phyloP scores from a whole-genome alignment of 345 rosid species.

The Leavenworthia alabamica region DNA sequence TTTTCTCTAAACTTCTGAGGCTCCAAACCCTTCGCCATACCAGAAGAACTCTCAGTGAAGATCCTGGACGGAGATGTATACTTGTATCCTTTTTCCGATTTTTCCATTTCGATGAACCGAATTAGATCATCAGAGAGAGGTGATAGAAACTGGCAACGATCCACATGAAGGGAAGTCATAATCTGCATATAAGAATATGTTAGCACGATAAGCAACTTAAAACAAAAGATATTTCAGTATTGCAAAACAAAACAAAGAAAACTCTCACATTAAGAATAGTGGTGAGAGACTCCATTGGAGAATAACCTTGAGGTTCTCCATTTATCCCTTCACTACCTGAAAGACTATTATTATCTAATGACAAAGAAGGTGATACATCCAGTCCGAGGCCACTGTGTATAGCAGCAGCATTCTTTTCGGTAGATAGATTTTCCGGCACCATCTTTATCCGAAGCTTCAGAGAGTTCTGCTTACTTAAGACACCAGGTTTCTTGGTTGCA shows the following conservation, averaged over 20 bases:
- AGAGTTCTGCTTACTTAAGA: slow-evolving; percentile 52
- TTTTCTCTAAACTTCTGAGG: slow-evolving; percentile 40
- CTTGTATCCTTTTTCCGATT: slow-evolving; percentile 31
- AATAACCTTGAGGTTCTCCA: slow-evolving; percentile 43
- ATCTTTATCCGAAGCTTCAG: slow-evolving; percentile 72
- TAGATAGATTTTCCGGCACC: slow-evolving; percentile 66
- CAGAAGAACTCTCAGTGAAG: slow-evolving; percentile 31
- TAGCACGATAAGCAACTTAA: slow-evolving; percentile 24
- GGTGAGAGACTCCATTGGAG: slow-evolving; percentile 48
- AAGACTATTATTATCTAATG: slow-evolving; percentile 65
- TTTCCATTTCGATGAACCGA: slow-evolving; percentile 40
- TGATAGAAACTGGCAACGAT: slow-evolving; percentile 48
- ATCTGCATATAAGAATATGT: slow-evolving; percentile 46
- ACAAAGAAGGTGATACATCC: slow-evolving; percentile 78
- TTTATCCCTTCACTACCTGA: slow-evolving; percentile 73
- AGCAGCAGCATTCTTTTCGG: slow-evolving; percentile 69
- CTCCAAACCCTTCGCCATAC: slow-evolving; percentile 32
- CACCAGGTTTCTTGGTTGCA: slow-evolving; percentile 39
- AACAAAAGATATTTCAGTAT: slow-evolving; percentile 16
- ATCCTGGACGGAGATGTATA: slow-evolving; percentile 33
- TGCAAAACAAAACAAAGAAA: slow-evolving; percentile 24
- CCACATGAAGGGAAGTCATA: slow-evolving; percentile 67
- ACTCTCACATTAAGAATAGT: slow-evolving; percentile 56
- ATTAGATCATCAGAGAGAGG: slow-evolving; percentile 64
- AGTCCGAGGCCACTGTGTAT: slow-evolving; percentile 94